These are phyloP conservation scores for Talaromyces amestolkiae DNA, from an alignment of 2,329 filamentous ascomycete genomes.

Conservation along the genomic window DNA sequence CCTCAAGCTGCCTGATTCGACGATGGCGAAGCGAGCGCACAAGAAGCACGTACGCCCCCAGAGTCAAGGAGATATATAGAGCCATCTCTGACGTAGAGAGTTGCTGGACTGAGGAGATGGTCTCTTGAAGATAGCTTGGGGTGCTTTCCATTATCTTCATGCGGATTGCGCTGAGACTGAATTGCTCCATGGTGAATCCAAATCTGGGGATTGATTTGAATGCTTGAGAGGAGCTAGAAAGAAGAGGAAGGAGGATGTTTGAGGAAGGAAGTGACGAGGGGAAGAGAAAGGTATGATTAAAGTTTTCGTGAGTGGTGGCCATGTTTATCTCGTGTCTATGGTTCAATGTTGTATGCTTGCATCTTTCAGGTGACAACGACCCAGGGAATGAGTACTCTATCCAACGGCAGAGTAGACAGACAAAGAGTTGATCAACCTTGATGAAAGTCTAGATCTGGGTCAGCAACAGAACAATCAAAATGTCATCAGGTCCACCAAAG, in stretches of 20 bases:
- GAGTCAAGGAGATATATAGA: background rate
- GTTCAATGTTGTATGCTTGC: background rate
- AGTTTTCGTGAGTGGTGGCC: background rate
- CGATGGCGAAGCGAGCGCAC: slow-evolving; percentile 32
- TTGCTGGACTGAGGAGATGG: background rate
- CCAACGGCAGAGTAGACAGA: background rate
- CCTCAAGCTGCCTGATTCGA: slow-evolving; percentile 38
- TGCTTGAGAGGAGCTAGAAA: background rate
- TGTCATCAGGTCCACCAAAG: background rate
- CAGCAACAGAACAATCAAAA: background rate
- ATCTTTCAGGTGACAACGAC: background rate
- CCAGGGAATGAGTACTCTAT: background rate
- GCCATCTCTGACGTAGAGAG: background rate
- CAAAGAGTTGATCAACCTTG: background rate
- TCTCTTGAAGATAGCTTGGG: background rate
- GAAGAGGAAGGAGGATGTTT: slow-evolving; percentile 16
- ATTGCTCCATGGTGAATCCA: background rate
- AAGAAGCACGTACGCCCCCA: slow-evolving; percentile 19
- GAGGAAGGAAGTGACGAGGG: background rate
- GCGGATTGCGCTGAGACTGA: background rate
- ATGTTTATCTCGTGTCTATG: background rate
- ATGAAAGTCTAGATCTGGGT: background rate
- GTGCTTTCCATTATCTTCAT: background rate
- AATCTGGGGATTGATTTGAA: background rate
- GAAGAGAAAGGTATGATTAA: slow-evolving; percentile 1